These are phyloP conservation scores for Trichoderma atroviride DNA, from an alignment of 2,329 filamentous ascomycete species.

Conservation along the genomic window DNA sequence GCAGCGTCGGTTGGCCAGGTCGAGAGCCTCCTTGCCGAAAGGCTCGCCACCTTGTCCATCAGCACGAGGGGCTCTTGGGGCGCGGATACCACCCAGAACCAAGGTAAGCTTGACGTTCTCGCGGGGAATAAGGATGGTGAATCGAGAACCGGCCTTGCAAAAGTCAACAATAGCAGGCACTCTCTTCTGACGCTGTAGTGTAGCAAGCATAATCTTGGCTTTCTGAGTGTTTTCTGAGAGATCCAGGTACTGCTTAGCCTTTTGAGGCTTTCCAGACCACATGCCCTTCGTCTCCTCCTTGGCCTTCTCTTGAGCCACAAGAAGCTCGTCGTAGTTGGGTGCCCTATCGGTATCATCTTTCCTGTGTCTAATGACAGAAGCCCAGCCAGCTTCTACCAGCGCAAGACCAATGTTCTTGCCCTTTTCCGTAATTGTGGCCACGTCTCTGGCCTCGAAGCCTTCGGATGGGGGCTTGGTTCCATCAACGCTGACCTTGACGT, in stretches of 20 bases:
- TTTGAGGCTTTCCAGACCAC: constrained; percentile 88
- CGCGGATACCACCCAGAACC: constrained; percentile 89
- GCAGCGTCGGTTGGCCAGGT: constrained; percentile 84
- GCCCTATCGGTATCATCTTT: constrained; percentile 94
- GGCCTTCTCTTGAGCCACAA: constrained; percentile 78
- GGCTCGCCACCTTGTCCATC: constrained; percentile 83
- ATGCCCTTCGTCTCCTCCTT: constrained; percentile 91
- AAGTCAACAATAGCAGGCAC: constrained; percentile 94
- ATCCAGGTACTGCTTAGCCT: constrained; percentile 80
- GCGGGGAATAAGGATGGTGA: constrained; percentile 86
- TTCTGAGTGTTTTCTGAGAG: constrained; percentile 92
- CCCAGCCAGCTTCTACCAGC: constrained; percentile 91
- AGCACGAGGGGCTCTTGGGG: constrained; percentile 78
- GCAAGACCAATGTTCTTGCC: constrained; percentile 84
- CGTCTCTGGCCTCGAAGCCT: constrained; percentile 91
- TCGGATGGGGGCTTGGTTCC: constrained; percentile 88
- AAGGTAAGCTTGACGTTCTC: constrained; percentile 95
- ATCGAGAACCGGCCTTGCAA: constrained; percentile 94
- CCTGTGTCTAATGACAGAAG: constrained; percentile 90
- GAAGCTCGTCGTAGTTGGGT: constrained; percentile 87
- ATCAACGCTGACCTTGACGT: constrained; percentile 85
- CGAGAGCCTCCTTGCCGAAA: constrained; percentile 91
- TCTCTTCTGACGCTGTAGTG: constrained; percentile 87
- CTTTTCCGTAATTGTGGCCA: constrained; percentile 82
- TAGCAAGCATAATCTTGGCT: constrained; percentile 88